Percentiles rank a stretch among this genome's conserved stretches.
Evolutionary conservation across 2,329 filamentous ascomycete genomes (phyloP).

Genomic region (Mariannaea sp.): DNA sequence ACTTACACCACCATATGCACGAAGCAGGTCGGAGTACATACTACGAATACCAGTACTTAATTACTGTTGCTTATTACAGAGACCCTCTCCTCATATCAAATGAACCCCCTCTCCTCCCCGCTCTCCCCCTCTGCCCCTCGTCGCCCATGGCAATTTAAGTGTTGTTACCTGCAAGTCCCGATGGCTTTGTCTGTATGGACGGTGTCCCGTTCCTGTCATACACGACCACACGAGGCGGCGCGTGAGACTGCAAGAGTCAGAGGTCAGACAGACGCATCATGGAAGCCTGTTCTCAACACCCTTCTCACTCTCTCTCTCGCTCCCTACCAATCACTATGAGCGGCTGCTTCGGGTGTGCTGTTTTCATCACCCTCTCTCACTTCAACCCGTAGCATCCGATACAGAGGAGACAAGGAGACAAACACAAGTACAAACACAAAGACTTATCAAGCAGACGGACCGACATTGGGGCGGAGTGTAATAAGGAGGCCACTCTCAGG

Average conservation of each 20-base stretch:
- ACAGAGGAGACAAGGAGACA: neutral
- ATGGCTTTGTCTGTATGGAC: slow-evolving; percentile 17
- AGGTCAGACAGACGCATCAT: neutral
- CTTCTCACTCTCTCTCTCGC: too few species aligned
- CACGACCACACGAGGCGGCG: too few species aligned
- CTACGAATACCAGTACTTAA: too few species aligned
- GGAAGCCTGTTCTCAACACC: slow-evolving; percentile 10
- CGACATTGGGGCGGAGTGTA: slow-evolving; percentile 6
- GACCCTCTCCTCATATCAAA: too few species aligned
- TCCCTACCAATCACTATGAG: too few species aligned
- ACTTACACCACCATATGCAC: too few species aligned
- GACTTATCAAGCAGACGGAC: neutral
- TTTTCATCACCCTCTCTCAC: slow-evolving; percentile 10
- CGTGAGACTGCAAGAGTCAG: slow-evolving; percentile 13
- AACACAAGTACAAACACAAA: neutral
- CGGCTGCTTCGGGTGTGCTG: too few species aligned
- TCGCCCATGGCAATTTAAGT: slow-evolving; percentile 36
- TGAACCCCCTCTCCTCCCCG: too few species aligned
- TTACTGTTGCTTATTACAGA: too few species aligned
- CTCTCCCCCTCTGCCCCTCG: slow-evolving; percentile 27
- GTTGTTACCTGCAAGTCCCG: slow-evolving; percentile 10
- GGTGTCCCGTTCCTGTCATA: too few species aligned
- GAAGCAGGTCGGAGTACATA: too few species aligned
- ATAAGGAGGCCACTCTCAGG: neutral
- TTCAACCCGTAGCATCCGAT: slow-evolving; percentile 22